phyloP scores from a whole-genome alignment of 2,329 filamentous ascomycete genomes.

The Penicillium sp. region DNA sequence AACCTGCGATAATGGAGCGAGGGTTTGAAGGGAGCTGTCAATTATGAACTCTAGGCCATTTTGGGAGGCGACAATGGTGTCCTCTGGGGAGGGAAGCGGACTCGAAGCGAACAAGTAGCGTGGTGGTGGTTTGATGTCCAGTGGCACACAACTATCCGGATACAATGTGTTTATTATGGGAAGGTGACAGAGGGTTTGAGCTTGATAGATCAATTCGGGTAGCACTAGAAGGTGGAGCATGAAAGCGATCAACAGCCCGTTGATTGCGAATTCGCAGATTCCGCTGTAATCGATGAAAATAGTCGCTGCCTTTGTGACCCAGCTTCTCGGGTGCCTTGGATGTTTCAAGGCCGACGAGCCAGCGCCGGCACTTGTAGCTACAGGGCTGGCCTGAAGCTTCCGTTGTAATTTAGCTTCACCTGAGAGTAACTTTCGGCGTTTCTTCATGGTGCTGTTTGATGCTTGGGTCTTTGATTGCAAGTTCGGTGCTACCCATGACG shows the following conservation, averaged over 20 bases:
- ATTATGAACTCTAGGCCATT: slow-evolving; percentile 28
- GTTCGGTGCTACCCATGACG: slow-evolving; percentile 31
- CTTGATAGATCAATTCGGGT: slow-evolving; percentile 33
- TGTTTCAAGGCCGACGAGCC: slow-evolving; percentile 7
- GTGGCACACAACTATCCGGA: slow-evolving; percentile 25
- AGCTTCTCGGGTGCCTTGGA: slow-evolving; percentile 1
- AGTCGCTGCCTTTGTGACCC: slow-evolving; percentile 1
- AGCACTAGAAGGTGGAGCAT: slow-evolving; percentile 33
- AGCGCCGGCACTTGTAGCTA: slow-evolving; percentile 3
- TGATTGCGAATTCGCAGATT: slow-evolving; percentile 19
- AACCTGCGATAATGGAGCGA: slow-evolving; percentile 21
- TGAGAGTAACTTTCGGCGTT: slow-evolving; percentile 18
- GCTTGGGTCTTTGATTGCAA: slow-evolving; percentile 16
- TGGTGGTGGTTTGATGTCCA: slow-evolving; percentile 6
- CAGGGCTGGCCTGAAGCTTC: slow-evolving; percentile 1
- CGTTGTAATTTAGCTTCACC: slow-evolving; percentile 3
- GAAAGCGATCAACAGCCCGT: slow-evolving; percentile 24
- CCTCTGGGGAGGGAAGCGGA: slow-evolving; percentile 15
- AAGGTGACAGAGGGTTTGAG: slow-evolving; percentile 26
- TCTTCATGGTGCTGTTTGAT: slow-evolving; percentile 15
- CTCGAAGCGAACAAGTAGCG: slow-evolving; percentile 6
- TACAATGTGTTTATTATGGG: slow-evolving; percentile 24
- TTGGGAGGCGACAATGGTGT: slow-evolving; percentile 20
- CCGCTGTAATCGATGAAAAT: slow-evolving; percentile 2
- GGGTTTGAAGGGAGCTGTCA: slow-evolving; percentile 25